These are phyloP conservation scores for Candida smagusa DNA, from an alignment of 1,139 yeast species.

Conservation along the genomic window DNA sequence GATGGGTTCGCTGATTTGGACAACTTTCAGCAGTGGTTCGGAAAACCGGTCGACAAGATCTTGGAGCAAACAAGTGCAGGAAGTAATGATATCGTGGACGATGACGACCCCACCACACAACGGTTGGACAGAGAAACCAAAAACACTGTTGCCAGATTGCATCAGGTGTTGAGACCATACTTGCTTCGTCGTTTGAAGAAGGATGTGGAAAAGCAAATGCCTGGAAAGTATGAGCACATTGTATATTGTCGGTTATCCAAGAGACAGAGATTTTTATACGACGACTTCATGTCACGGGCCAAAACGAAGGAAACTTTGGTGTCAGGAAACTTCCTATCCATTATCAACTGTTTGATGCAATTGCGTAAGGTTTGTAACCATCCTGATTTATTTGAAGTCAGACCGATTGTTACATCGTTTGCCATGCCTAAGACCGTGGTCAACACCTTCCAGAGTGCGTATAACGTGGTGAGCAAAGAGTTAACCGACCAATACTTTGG, in stretches of 20 bases:
- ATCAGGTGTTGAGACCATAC: constrained; percentile 92
- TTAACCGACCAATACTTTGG: constrained; percentile 20
- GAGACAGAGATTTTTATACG: constrained; percentile 87
- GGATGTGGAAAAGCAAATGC: constrained; percentile 99
- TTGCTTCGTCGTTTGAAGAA: constrained; percentile 86
- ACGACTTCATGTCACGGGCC: constrained; percentile 96
- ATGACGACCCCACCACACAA: constrained; percentile 35
- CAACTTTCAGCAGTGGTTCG: constrained; percentile 98
- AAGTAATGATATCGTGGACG: constrained; percentile 47
- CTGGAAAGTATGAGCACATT: constrained; percentile 94
- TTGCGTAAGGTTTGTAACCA: constrained; percentile 95
- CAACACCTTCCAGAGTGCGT: constrained; percentile 44
- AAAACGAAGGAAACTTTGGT: constrained; percentile 92
- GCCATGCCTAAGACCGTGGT: constrained; percentile 67
- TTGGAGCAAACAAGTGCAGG: constrained; percentile 59
- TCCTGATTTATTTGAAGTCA: constrained; percentile 93
- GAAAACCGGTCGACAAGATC: constrained; percentile 89
- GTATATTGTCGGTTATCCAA: constrained; percentile 89
- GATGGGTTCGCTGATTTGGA: constrained; percentile 95
- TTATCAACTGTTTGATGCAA: constrained; percentile 97
- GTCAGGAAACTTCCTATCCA: constrained; percentile 91
- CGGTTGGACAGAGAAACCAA: constrained; percentile 65
- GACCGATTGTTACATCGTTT: constrained; percentile 91
- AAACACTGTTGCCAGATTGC: constrained; percentile 82
- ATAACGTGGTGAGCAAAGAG: constrained; percentile 41